Percentiles rank a stretch among this genome's conserved stretches.
phyloP scores from a whole-genome alignment of 257 asterid genomes.

The Solanum sejunctum region DNA sequence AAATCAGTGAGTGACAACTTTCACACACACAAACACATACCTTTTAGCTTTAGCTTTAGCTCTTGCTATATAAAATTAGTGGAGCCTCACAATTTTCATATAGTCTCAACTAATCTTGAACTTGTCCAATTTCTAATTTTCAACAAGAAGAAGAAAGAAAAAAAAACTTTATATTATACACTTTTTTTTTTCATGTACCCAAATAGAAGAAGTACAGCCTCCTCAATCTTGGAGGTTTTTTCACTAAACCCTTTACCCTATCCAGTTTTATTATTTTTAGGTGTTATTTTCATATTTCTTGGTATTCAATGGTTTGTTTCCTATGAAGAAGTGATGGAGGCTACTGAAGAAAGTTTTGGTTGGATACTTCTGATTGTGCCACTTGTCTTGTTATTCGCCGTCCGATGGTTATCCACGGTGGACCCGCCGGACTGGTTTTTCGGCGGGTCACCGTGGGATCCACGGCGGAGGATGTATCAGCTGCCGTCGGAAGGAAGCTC shows the following conservation, averaged over 20 bases:
- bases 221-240: slow-evolving; percentile 38
- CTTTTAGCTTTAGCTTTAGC: neutral
- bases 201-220: slow-evolving; percentile 31
- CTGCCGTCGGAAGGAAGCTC: slow-evolving; percentile 44
- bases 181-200: slow-evolving; percentile 1
- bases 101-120: neutral
- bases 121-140: neutral
- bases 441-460: slow-evolving; percentile 41
- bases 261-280: slow-evolving; percentile 60
- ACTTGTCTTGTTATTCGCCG: slow-evolving; percentile 39
- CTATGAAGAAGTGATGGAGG: slow-evolving; percentile 52
- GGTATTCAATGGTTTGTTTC: slow-evolving; percentile 78
- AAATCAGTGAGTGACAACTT: neutral
- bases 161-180: neutral
- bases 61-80: neutral
- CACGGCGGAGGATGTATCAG: slow-evolving; percentile 15
- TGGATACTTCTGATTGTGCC: slow-evolving; percentile 65
- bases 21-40: neutral
- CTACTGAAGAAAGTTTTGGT: slow-evolving; percentile 68
- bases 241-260: slow-evolving; percentile 59
- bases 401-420: slow-evolving; percentile 33
- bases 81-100: neutral
- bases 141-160: neutral
- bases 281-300: slow-evolving; percentile 53
- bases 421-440: slow-evolving; percentile 29